Base-by-base conservation (phyloP, 1,139 yeast genomes). In the Taphrina confusa region DNA sequence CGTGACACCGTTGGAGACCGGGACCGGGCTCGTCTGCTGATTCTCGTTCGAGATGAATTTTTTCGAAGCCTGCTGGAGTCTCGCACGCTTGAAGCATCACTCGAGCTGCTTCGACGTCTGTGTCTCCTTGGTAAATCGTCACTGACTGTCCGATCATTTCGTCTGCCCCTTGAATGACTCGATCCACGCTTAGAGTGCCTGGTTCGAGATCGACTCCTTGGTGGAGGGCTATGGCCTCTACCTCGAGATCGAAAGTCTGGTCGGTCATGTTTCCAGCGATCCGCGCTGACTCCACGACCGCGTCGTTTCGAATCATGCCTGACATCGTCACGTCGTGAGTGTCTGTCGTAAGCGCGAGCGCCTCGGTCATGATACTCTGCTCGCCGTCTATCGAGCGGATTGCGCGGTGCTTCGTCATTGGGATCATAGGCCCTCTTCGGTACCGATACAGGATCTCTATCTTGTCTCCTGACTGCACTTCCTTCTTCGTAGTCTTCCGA, bases 401-500 rank as follows among this genome's bases (percentile, higher is more conserved):
- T 45, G 14, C 34, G n/a, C 3, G 27, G 25, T 14, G 23, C 25
- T 14, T 45, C 50, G 14, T 27, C 37, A 1, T 45, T 45, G 23
- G 50, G 50, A 45, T 45, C 25, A 16, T 45, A 31, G 5, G 18
- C 18, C 52, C 33, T 22, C 37, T 28, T 45, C 25, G 20, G 30
- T 33, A 6, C 52, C 5, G 36, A 3, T 5, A 9, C 16, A 9
- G 22, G 18, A 1, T 28, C 46, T 3, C 6, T 42, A 9, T 30
- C 50, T 4, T 12, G 11, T 25, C 30, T 45, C 33, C 44, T 54
- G 37, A 58, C 36, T 4, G 61, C 61, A 12, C 49, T 47, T 0
- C 61, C 61, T 14, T 58, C 61, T 18, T 47, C 50, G 42, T 58
- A 58, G 45, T 58, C 61, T 5, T 49, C 49, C 1, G 51, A 45